Evolutionary conservation across 108 stramenopile genomes (phyloP), one percentile per base, ranked within the genome.

Genomic region (Chaetoceros muelleri): DNA sequence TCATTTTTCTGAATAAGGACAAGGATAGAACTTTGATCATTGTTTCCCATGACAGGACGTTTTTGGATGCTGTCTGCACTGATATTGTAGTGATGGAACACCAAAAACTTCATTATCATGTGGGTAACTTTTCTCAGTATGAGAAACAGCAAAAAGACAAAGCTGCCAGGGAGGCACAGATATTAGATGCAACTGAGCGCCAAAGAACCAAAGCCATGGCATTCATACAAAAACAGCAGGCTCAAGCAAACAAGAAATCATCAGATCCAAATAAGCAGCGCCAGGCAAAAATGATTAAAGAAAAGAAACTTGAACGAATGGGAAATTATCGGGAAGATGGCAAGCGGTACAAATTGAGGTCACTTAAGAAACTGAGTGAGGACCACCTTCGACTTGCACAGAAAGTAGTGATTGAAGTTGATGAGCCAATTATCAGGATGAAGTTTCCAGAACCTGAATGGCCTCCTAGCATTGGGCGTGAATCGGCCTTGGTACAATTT

Each of bases 21-120:
- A 61, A 61, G 24, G 68, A 69, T 28, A 70, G 84, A 13, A 79
- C 85, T 25, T 46, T 81, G 16, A 79, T 96, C 52, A 67, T 84
- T 52, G 93, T 93, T 26, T 94, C 95, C 21, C 95, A 97, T 65
- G 96, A 97, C 65, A 70, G 88, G 30, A 60, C 55, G 24, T 92
- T 95, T 61, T 71, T 98, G 53, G 90, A 95, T 65, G 78, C 84
- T 45, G 79, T 91, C 49, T 81, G 79, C 52, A 78, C 79, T 13
- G 79, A 80, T 44, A n/a, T n/a, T n/a, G 47, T 77, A 2, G 61
- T 72, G 1, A 69, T 74, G 69, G 67, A 79, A 28, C 66, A 83
- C 58, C 60, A 74, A 40, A 48, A 52, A 44, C 64, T 87, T 2
- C 64, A 50, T 8, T 87, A 87, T 57, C 78, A 87, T 59, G 59